A percentile compares a stretch with the other conserved stretches of the same genome.
Conservation (phyloP, 176 grass and related monocot species). For the Bonia amplexicaulis region DNA sequence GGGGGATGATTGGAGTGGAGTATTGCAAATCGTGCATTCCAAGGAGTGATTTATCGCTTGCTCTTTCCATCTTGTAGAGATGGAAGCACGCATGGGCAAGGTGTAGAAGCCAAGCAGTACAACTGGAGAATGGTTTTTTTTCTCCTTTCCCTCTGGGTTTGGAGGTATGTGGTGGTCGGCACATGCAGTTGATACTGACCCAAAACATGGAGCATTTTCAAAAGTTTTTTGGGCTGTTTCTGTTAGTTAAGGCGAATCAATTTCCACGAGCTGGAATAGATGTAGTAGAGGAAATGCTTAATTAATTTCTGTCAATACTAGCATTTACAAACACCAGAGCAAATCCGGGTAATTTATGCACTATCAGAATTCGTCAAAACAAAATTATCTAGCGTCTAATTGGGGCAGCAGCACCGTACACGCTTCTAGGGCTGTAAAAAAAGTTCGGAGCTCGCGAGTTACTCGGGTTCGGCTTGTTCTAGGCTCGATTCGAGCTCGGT, state of each 20-base stretch:
- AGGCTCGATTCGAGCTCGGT: too few relatives aligned
- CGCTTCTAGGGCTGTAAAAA: too few relatives aligned
- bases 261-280: too few relatives aligned
- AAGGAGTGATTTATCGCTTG: not conserved
- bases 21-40: conserved; percentile 11
- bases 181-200: not conserved
- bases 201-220: not conserved
- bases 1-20: not conserved
- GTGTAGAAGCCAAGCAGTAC: conserved; percentile 30
- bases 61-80: not conserved
- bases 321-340: not conserved
- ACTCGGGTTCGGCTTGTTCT: too few relatives aligned
- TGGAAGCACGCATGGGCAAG: not conserved
- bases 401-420: not conserved
- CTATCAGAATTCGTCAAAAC: not conserved
- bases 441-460: too few relatives aligned
- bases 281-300: too few relatives aligned
- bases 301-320: too few relatives aligned
- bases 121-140: not conserved
- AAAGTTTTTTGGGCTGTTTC: not conserved
- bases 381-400: not conserved
- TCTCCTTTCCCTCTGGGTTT: not conserved
- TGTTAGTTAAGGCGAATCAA: too few relatives aligned
- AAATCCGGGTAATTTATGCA: not conserved
- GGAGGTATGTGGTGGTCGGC: not conserved